Base-by-base conservation (phyloP, 345 rosid genomes). In the Gossypium stocksii region DNA sequence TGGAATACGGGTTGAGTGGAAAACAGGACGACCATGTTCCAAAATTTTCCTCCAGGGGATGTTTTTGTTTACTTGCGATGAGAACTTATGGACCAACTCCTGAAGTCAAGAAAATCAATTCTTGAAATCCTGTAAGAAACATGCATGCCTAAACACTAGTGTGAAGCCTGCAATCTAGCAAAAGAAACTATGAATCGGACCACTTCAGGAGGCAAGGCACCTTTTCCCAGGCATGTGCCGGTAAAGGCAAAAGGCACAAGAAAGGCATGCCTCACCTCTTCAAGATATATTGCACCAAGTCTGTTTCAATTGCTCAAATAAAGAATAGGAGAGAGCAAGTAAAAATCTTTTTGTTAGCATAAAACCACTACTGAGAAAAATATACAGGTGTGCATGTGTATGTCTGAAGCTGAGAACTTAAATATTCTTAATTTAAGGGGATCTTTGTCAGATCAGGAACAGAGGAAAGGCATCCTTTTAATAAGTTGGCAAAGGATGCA, bases 21-120 rank as follows among this genome's bases (percentile, higher is more conserved):
- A 94, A 73, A 88, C 85, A 25, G 74, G 79, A 9, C 15, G 76
- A 73, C 98, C 97, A 83, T 81, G 85, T 16, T 90, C 92, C 82
- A 92, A 77, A 70, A 94, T 83, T 79, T 87, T 94, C 77, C 83
- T 85, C 97, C 97, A 94, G 17, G 98, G 93, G 58, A 90, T 65
- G 81, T 92, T 88, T 84, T 85, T 92, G 3, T 85, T 88, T n/a
- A 46, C 75, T 49, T 69, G 46, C 62, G 48, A 77, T 11, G 88
- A 77, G 76, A 82, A 87, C 69, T 54, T 84, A 49, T 63, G 78
- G 74, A 90, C 93, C 69, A 89, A 94, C 70, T 83, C 85, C 98
- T 89, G 86, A 76, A 74, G 62, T 20, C 9, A 14, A 41, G 51
- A 15, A 68, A 49, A 25, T 51, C 4, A 69, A 69, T 27, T 69